Conservation (phyloP, 768 basidiomycete species). For the Lentinula lateritia region DNA sequence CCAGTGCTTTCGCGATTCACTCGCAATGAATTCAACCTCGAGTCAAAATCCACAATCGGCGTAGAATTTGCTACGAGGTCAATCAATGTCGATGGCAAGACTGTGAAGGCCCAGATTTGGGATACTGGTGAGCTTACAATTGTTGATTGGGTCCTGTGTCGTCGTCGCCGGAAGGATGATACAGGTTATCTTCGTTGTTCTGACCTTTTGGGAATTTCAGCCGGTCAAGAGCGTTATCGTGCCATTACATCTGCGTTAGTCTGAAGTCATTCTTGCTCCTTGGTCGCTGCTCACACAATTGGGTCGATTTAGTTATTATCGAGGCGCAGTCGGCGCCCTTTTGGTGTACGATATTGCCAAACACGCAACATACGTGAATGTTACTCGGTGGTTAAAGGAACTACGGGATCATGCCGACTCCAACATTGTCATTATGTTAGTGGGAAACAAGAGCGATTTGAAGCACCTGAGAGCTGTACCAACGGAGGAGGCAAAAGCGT, state of each 20-base stretch:
- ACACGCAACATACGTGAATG: slow-evolving; percentile 90
- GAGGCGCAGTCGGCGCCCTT: slow-evolving; percentile 90
- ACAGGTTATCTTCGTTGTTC: background rate
- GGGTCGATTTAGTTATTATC: slow-evolving; percentile 71
- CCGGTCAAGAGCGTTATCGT: slow-evolving; percentile 95
- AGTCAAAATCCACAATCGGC: slow-evolving; percentile 98
- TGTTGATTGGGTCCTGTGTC: background rate
- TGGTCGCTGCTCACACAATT: background rate
- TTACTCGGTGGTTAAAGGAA: slow-evolving; percentile 95
- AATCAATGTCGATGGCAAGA: slow-evolving; percentile 94
- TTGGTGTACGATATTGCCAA: slow-evolving; percentile 94
- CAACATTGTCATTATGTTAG: slow-evolving; percentile 93
- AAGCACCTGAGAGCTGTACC: slow-evolving; percentile 95
- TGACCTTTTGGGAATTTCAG: slow-evolving; percentile 31
- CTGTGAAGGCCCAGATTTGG: slow-evolving; percentile 98
- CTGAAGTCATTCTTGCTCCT: slow-evolving; percentile 1
- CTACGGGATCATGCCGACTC: slow-evolving; percentile 91
- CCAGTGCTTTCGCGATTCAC: slow-evolving; percentile 99
- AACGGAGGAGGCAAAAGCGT: slow-evolving; percentile 94
- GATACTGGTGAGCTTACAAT: slow-evolving; percentile 76
- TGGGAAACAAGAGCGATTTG: slow-evolving; percentile 99
- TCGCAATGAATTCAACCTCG: slow-evolving; percentile 98
- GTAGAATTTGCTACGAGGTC: slow-evolving; percentile 98
- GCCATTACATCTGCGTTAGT: slow-evolving; percentile 93
- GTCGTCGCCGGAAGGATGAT: background rate